Base-by-base conservation (phyloP, 345 rosid species). In the Aquilaria malaccensis region DNA sequence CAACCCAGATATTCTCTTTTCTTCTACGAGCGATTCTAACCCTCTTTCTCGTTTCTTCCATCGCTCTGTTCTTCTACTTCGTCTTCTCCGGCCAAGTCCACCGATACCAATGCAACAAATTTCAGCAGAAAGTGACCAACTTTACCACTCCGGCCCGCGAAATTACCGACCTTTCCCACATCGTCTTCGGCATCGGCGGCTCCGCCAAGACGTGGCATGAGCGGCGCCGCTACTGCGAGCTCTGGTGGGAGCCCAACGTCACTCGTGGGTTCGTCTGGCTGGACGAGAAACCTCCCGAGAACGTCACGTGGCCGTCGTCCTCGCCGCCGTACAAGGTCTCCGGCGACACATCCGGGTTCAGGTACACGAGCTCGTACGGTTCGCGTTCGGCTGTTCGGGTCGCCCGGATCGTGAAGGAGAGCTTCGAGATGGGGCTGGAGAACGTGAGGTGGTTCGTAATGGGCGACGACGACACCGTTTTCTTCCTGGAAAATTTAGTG, bases 381-480 rank as follows among this genome's bases (percentile, higher is more conserved):
- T 68, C 91, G 12, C 80, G 96, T 32, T 85, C 97, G 0, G 88
- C 97, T 1, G 62, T 89, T 33, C 79, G 88, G 32, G 83, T 89
- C 10, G 91, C 97, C 0, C 77, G 98, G 12, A 87, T 87, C 29
- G 75, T 93, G 13, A 87, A 87, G 76, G 97, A 93, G 76, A 83
- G 78, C 52, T 93, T 89, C 67, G 94, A 84, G 52, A 67, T 87
- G 3, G 97, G 94, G 51, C 50, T 78, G 31, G 78, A 73, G 0
- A 74, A 83, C 53, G 91, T 89, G n/a, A 80, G 96, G 72, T 93
- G 97, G 98, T 87, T 87, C 63, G 96, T 89, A 4, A 72, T 93
- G 90, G 98, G 97, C 29, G 98, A 93, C 13, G 98, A 93, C 47
- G 97, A 93, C 69, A 89, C 96, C 0, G 88, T 93, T 1, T 93